Evolutionary conservation across 2,329 filamentous ascomycete species (phyloP).

Genomic region (Claviceps sp.): DNA sequence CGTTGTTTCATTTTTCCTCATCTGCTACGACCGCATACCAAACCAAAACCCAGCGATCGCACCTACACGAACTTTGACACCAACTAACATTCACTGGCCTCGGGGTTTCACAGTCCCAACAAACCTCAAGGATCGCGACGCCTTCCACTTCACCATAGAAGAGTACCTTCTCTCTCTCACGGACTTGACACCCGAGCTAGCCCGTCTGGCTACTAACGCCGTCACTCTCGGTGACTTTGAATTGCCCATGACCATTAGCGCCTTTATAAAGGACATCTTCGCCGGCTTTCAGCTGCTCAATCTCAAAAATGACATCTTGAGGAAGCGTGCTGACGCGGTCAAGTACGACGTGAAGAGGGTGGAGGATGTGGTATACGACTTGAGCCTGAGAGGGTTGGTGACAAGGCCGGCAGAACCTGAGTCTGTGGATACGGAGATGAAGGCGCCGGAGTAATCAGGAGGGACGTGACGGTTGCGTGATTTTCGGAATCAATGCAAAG

Average conservation of each 20-base stretch:
- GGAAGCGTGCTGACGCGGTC: constrained; percentile 79
- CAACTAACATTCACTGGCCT: neutral
- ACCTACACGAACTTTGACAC: neutral
- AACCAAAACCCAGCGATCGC: too few species aligned
- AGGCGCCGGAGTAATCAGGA: constrained; percentile 15
- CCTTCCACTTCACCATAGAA: constrained; percentile 92
- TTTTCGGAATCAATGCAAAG: too few species aligned
- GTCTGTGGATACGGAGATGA: constrained; percentile 23
- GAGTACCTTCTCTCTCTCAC: constrained; percentile 89
- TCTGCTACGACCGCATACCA: too few species aligned
- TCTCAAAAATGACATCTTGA: constrained; percentile 85
- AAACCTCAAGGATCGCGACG: constrained; percentile 78
- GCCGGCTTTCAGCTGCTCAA: constrained; percentile 96
- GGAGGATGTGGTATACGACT: constrained; percentile 94
- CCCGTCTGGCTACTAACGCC: constrained; percentile 82
- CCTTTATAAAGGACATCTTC: constrained; percentile 89
- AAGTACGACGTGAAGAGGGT: constrained; percentile 98
- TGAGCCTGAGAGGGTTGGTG: constrained; percentile 74
- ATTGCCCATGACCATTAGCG: constrained; percentile 74
- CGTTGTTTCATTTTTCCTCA: too few species aligned
- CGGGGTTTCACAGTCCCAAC: constrained; percentile 52
- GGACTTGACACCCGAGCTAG: constrained; percentile 76
- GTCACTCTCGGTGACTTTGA: constrained; percentile 78
- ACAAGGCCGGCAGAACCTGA: constrained; percentile 27
- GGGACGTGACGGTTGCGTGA: neutral